Evolutionary conservation across 495 filamentous ascomycete genomes (phyloP).

Genomic region (Aspergillus bridgeri): DNA sequence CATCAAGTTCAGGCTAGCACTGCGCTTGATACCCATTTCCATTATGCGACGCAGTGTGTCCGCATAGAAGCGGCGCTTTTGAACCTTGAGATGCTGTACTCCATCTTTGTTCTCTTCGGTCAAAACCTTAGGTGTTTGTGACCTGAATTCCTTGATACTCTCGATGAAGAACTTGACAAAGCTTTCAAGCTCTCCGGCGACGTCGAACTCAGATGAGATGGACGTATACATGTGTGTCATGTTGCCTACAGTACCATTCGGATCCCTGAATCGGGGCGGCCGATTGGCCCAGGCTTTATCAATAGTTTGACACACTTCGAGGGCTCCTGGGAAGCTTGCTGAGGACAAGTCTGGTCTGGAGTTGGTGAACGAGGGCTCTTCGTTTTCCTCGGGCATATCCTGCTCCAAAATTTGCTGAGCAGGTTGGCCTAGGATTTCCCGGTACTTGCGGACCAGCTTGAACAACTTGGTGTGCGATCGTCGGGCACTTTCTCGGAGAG

Average conservation of each 20-base stretch:
- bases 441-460: slow-evolving; percentile 85
- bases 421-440: slow-evolving; percentile 68
- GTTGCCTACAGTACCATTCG: slow-evolving; percentile 56
- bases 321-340: slow-evolving; percentile 35
- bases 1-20: slow-evolving; percentile 65
- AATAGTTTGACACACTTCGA: slow-evolving; percentile 50
- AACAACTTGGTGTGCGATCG: slow-evolving; percentile 90
- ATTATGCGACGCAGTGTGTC: slow-evolving; percentile 78
- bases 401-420: slow-evolving; percentile 60
- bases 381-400: slow-evolving; percentile 56
- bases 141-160: slow-evolving; percentile 67
- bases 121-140: slow-evolving; percentile 70
- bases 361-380: slow-evolving; percentile 21
- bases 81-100: slow-evolving; percentile 81
- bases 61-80: slow-evolving; percentile 87
- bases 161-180: slow-evolving; percentile 66
- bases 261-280: slow-evolving; percentile 68
- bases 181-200: slow-evolving; percentile 56
- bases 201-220: slow-evolving; percentile 50
- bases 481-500: slow-evolving; percentile 79
- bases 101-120: slow-evolving; percentile 78
- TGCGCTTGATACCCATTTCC: slow-evolving; percentile 84
- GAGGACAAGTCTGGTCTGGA: slow-evolving; percentile 18
- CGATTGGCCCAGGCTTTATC: slow-evolving; percentile 55
- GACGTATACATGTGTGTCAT: slow-evolving; percentile 59